Evolutionary conservation across 1,139 yeast genomes (phyloP).

Genomic region (Nadsonia starkeyi-henricii): DNA sequence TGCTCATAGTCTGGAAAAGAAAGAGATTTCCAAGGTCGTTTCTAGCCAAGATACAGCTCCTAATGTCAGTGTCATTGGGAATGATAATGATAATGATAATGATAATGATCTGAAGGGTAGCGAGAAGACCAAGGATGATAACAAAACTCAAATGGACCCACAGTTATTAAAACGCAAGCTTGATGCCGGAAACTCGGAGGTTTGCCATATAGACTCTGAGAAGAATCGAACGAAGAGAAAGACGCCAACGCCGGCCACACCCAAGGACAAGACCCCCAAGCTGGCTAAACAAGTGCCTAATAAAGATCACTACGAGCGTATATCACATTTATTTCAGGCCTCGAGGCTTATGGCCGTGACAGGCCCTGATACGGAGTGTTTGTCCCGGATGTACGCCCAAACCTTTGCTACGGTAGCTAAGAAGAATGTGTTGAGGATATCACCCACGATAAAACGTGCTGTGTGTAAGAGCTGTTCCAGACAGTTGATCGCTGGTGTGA

Average conservation of each 20-base stretch:
- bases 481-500: conserved; percentile 34
- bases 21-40: no score
- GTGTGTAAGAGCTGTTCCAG: conserved; percentile 47
- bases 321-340: conserved; percentile 43
- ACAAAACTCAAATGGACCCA: background rate
- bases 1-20: no score
- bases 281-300: conserved; percentile 32
- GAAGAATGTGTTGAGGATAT: conserved; percentile 46
- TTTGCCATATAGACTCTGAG: no score
- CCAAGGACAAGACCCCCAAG: conserved; percentile 12
- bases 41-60: no score
- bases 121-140: background rate
- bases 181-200: no score
- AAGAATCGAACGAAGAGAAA: conserved; percentile 2
- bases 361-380: conserved; percentile 9
- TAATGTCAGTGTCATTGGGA: no score
- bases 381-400: conserved; percentile 35
- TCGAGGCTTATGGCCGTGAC: conserved; percentile 23
- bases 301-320: conserved; percentile 44
- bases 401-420: conserved; percentile 35
- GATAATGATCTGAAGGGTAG: no score
- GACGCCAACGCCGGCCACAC: conserved; percentile 4
- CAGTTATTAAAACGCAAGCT: background rate
- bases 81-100: no score
- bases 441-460: conserved; percentile 47